These are phyloP conservation scores for Chernovozyma aurita DNA, from an alignment of 1,139 yeast species.

Conservation along the genomic window DNA sequence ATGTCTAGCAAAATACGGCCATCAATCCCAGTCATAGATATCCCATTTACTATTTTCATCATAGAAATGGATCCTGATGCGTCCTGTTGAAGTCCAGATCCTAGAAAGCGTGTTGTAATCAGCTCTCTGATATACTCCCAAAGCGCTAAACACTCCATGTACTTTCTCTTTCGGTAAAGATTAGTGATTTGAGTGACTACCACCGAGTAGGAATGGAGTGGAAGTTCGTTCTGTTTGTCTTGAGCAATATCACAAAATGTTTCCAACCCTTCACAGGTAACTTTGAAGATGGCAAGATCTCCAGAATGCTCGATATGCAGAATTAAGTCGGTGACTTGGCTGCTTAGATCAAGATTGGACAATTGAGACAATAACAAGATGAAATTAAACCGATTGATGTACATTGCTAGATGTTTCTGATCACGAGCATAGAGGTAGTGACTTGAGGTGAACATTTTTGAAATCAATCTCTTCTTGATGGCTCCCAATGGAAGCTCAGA, in stretches of 20 bases:
- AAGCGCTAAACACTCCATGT: constrained; percentile 2
- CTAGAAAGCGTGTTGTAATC: neutral
- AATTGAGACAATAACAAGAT: constrained; percentile 30
- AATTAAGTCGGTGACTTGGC: constrained; percentile 25
- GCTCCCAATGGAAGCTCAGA: constrained; percentile 24
- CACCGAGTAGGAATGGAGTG: constrained; percentile 17
- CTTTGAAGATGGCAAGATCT: constrained; percentile 23
- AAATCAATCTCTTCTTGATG: constrained; percentile 29
- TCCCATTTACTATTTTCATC: neutral
- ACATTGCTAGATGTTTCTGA: constrained; percentile 26
- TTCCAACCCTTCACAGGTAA: constrained; percentile 22
- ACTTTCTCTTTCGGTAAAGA: constrained; percentile 1
- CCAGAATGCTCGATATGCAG: constrained; percentile 18
- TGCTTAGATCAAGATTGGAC: constrained; percentile 30
- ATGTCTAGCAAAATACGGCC: constrained; percentile 2
- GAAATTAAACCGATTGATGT: constrained; percentile 36
- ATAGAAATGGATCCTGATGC: neutral
- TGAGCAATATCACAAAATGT: constrained; percentile 18
- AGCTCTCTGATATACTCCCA: constrained; percentile 3
- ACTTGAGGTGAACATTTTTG: constrained; percentile 38
- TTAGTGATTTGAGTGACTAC: constrained; percentile 9
- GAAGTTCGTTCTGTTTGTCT: constrained; percentile 13
- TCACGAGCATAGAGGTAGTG: constrained; percentile 25
- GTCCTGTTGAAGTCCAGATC: neutral
- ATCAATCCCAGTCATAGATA: neutral